Base-by-base conservation (phyloP, 225 moss, liverwort and hornwort species). In the Takakia lepidozioides region DNA sequence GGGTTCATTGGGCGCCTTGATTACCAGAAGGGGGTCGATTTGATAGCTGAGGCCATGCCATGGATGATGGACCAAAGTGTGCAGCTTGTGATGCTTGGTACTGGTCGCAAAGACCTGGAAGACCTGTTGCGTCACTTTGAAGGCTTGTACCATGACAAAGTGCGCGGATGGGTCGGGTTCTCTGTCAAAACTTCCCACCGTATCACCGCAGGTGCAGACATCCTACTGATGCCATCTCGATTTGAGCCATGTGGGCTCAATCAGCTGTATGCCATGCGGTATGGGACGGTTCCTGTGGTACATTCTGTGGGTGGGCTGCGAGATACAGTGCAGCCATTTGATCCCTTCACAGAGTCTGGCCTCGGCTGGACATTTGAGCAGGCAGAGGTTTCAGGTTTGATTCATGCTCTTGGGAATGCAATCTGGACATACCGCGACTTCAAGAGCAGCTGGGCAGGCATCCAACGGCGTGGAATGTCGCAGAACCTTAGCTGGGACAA, bases 161-260 rank as follows among this genome's bases (percentile, higher is more conserved):
- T 88, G 8, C 69, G 88, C 16, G 88, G 78, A 2, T 88, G 88
- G 88, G 88, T 88, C 1, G 88, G 88, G n/a, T 88, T 88, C 36
- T 88, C 88, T 13, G 88, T 88, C n/a, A 38, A 52, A 21, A 85
- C 34, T 16, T 67, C 88, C 19, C 88, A 88, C 38, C 75, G 82
- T 11, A 84, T 88, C 24, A 88, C 88, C 25, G 88, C 88, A 11
- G 66, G 88, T 23, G 75, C 64, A 0, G 88, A 88, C 27, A 88
- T 84, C 19, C 39, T 88, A 50, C 18, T 88, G 10, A 88, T 88
- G 88, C 88, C 88, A 1, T 88, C 88, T 2, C 61, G 88, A 7
- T 88, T 88, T 36, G 88, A 88, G 32, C 88, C 88, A 0, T 88
- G 88, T 64, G 88, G 88, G 0, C 57, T 88, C 8, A 88, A 88